phyloP scores from a whole-genome alignment of 345 rosid species.

The Noccaea bulbosa region DNA sequence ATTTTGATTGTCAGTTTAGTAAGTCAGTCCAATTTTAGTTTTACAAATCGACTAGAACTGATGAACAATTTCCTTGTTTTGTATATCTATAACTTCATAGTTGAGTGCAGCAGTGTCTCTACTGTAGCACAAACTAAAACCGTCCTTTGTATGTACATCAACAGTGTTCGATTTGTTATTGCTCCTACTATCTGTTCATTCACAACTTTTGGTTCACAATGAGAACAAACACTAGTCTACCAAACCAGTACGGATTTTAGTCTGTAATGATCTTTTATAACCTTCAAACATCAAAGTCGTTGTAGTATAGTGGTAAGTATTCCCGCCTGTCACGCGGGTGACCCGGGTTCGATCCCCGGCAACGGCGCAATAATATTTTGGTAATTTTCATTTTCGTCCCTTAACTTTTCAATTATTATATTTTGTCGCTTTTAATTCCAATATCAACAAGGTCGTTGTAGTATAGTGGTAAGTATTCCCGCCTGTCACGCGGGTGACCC shows the following conservation, averaged over 20 bases:
- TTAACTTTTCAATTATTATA: too few species aligned
- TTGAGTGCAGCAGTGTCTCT: too few species aligned
- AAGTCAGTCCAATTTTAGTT: conserved; percentile 4
- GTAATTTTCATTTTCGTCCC: too few species aligned
- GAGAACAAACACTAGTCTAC: too few species aligned
- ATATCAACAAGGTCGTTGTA: conserved; percentile 66
- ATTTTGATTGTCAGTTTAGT: conserved; percentile 15
- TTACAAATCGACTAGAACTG: background rate
- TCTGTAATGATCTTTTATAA: too few species aligned
- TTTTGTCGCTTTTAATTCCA: too few species aligned
- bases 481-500: conserved; percentile 99
- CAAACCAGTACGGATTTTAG: too few species aligned
- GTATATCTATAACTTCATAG: too few species aligned
- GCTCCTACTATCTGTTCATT: too few species aligned
- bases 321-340: conserved; percentile 98
- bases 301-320: conserved; percentile 98
- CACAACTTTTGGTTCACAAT: too few species aligned
- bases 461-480: conserved; percentile 93
- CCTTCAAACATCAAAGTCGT: conserved; percentile 50
- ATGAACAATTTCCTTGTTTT: too few species aligned
- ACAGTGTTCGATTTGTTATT: too few species aligned
- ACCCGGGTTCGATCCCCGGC: conserved; percentile 99
- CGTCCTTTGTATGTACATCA: background rate
- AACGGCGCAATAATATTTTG: conserved; percentile 52
- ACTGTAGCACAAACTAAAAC: background rate